phyloP scores from a whole-genome alignment of 495 filamentous ascomycete species.

The Penicillium herquei region DNA sequence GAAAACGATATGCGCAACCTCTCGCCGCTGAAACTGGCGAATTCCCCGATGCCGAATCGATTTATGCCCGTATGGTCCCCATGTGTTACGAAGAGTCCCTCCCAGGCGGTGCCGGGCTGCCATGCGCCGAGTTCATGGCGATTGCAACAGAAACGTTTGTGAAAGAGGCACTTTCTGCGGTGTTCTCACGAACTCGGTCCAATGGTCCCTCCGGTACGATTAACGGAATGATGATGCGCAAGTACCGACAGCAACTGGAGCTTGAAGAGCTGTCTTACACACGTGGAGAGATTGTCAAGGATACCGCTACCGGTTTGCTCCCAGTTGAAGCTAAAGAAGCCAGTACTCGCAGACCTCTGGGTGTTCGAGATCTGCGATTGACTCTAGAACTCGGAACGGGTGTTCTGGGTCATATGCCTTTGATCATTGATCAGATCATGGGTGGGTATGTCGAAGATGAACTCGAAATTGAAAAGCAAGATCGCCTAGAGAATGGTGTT shows the following conservation, averaged over 20 bases:
- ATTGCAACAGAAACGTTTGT: constrained; percentile 89
- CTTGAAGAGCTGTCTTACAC: constrained; percentile 67
- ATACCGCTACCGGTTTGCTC: constrained; percentile 61
- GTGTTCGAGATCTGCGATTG: constrained; percentile 76
- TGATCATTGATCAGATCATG: constrained; percentile 68
- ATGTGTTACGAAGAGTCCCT: constrained; percentile 94
- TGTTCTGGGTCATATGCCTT: constrained; percentile 72
- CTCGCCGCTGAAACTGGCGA: constrained; percentile 87
- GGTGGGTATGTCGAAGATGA: constrained; percentile 74
- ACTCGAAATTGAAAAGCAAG: constrained; percentile 57
- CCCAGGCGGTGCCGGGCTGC: constrained; percentile 63
- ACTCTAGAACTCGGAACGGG: constrained; percentile 72
- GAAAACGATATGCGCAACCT: constrained; percentile 85
- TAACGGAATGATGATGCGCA: constrained; percentile 74
- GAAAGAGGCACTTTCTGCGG: constrained; percentile 77
- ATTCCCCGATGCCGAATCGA: constrained; percentile 79
- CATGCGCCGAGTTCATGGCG: constrained; percentile 82
- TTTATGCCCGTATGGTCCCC: constrained; percentile 83
- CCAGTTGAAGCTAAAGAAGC: constrained; percentile 73
- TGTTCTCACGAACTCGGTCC: constrained; percentile 74
- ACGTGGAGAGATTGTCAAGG: constrained; percentile 67
- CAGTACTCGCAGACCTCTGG: constrained; percentile 61
- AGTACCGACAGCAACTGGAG: constrained; percentile 69
- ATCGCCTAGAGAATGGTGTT: constrained; percentile 38
- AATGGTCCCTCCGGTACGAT: constrained; percentile 73